A percentile compares a stretch with the other conserved stretches of the same genome.
Conservation (phyloP, 2,329 filamentous ascomycete genomes). For the Helminthosporium solani region DNA sequence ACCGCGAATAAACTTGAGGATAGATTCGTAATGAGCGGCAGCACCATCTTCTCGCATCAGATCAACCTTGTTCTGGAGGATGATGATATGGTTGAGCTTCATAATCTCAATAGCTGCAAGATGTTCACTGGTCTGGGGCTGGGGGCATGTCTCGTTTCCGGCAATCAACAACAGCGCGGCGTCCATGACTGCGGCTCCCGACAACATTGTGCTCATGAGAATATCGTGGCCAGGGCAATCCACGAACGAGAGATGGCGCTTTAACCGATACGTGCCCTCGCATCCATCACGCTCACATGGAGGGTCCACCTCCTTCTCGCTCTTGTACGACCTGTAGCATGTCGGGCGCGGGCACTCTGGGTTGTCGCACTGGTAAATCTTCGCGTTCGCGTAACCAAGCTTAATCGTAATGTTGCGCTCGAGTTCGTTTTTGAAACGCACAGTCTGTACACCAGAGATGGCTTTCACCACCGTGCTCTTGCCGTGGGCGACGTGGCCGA, state of each 20-base stretch:
- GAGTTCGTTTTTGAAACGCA: slow-evolving; percentile 99
- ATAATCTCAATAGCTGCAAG: slow-evolving; percentile 99
- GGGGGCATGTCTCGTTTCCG: slow-evolving; percentile 96
- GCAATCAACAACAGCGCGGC: slow-evolving; percentile 94
- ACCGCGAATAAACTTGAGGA: slow-evolving; percentile 93
- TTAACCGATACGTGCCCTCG: slow-evolving; percentile 78
- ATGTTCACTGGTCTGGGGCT: slow-evolving; percentile 98
- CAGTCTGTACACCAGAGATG: slow-evolving; percentile 97
- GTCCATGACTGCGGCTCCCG: slow-evolving; percentile 98
- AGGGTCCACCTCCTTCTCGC: slow-evolving; percentile 97
- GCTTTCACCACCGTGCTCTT: slow-evolving; percentile 99
- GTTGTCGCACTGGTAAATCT: slow-evolving; percentile 99
- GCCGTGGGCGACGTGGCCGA: slow-evolving; percentile 97
- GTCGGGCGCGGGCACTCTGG: slow-evolving; percentile 85
- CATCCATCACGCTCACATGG: slow-evolving; percentile 94
- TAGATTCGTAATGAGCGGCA: slow-evolving; percentile 91
- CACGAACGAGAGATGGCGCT: slow-evolving; percentile 73
- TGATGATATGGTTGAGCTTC: slow-evolving; percentile 99
- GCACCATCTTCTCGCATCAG: slow-evolving; percentile 96
- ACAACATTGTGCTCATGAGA: slow-evolving; percentile 99
- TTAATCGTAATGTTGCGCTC: slow-evolving; percentile 99
- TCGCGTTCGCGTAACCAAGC: slow-evolving; percentile 98
- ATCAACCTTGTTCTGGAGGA: slow-evolving; percentile 99
- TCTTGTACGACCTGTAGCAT: slow-evolving; percentile 97
- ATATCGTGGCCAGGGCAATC: slow-evolving; percentile 99